Evolutionary conservation across 1,139 yeast species (phyloP).

Genomic region (Suhomyces panamericanus): DNA sequence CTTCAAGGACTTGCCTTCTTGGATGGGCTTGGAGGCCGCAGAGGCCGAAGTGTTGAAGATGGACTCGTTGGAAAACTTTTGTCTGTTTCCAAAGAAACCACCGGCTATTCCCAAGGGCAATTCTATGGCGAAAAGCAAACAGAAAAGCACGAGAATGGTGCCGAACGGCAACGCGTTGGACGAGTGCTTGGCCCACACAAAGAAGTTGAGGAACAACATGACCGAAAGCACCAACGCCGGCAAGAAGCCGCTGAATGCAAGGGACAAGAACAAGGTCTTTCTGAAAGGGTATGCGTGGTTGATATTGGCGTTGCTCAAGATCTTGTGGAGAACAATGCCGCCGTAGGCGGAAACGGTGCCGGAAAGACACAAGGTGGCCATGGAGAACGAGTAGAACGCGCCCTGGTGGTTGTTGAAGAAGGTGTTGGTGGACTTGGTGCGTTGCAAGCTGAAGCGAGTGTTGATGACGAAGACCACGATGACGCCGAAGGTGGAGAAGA

Average conservation of each 20-base stretch:
- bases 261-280: slow-evolving; percentile 33
- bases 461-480: slow-evolving; percentile 57
- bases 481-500: slow-evolving; percentile 64
- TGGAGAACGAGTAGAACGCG: slow-evolving; percentile 60
- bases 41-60: slow-evolving; percentile 10
- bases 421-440: slow-evolving; percentile 23
- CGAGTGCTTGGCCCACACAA: slow-evolving; percentile 77
- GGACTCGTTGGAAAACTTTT: slow-evolving; percentile 27
- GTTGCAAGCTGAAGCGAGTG: slow-evolving; percentile 27
- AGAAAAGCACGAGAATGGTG: slow-evolving; percentile 18
- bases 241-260: slow-evolving; percentile 58
- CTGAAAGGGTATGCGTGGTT: slow-evolving; percentile 25
- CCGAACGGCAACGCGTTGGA: slow-evolving; percentile 66
- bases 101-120: slow-evolving; percentile 77
- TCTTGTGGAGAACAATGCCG: slow-evolving; percentile 61
- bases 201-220: slow-evolving; percentile 58
- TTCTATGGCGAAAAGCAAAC: slow-evolving; percentile 57
- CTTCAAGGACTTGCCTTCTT: neutral
- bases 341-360: slow-evolving; percentile 74
- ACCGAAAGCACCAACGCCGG: slow-evolving; percentile 59
- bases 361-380: slow-evolving; percentile 62
- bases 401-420: slow-evolving; percentile 61
- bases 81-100: slow-evolving; percentile 57
- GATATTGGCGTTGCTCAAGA: slow-evolving; percentile 43
- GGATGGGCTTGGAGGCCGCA: neutral